Evolutionary conservation across 129 eudicot species (phyloP).

Genomic region (Saposhnikovia divaricata): DNA sequence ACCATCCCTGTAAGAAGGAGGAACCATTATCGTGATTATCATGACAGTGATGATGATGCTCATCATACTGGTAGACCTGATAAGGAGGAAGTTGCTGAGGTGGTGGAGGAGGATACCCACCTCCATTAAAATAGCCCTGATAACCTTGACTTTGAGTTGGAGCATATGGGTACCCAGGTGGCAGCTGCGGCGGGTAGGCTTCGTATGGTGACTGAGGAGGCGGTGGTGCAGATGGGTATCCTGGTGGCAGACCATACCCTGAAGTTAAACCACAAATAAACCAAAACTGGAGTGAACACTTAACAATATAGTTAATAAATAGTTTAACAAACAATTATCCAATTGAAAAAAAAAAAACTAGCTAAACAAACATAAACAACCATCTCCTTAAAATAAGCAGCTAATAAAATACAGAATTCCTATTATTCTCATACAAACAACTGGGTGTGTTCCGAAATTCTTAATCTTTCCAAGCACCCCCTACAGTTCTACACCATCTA

Average conservation of each 20-base stretch:
- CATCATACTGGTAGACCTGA: slow-evolving; percentile 37
- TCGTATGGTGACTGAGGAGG: slow-evolving; percentile 18
- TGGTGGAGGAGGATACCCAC: slow-evolving; percentile 40
- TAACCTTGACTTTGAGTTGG: slow-evolving; percentile 26
- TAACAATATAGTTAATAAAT: neutral
- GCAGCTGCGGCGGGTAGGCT: slow-evolving; percentile 25
- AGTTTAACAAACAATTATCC: neutral
- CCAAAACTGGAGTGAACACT: neutral
- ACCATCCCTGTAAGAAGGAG: slow-evolving; percentile 48
- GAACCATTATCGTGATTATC: slow-evolving; percentile 20
- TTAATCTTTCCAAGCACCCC: neutral
- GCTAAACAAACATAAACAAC: neutral
- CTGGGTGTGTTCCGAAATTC: neutral
- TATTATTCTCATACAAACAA: neutral
- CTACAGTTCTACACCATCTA: neutral
- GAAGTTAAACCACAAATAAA: neutral
- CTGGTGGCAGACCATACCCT: slow-evolving; percentile 37
- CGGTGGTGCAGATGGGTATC: slow-evolving; percentile 35
- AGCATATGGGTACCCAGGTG: slow-evolving; percentile 23
- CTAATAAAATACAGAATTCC: neutral
- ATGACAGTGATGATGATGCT: slow-evolving; percentile 20
- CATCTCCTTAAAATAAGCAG: neutral
- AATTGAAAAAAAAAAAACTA: neutral
- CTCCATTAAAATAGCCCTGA: slow-evolving; percentile 44
- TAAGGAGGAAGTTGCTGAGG: slow-evolving; percentile 29